Evolutionary conservation across 345 rosid species (phyloP), one percentile per base, ranked within the genome.

Genomic region (Citropsis articulata): DNA sequence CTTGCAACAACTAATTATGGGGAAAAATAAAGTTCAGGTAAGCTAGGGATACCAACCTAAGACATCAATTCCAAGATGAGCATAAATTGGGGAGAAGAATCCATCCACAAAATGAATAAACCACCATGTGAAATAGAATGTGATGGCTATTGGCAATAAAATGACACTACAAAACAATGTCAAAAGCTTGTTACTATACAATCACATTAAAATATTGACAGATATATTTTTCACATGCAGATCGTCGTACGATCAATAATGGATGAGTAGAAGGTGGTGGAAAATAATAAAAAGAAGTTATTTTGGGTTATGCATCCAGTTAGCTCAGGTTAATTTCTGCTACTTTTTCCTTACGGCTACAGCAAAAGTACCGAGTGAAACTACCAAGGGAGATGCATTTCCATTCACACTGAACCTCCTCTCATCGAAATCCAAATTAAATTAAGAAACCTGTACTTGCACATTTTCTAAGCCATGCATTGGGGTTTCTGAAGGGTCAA

Each of bases 121-220:
- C 92, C 95, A 89, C 95, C 94, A 91, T 19, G 95, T 90, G 72
- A 86, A 77, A 78, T 89, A 90, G 90, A 93, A 88, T 77, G 97
- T 93, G 78, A 88, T 86, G 1, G 92, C 90, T 36, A 88, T 90
- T 16, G 93, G 97, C 74, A 91, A 89, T 33, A 92, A 71, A 78
- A 92, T 92, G 35, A 91, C 94, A 83, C 97, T 89, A 85, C 79
- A 6, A 74, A 77, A 72, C 40, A 73, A 56, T 4, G 33, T 21
- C 66, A 83, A 68, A 68, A 19, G 18, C 2, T 66, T 35, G 27
- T 66, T 50, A 35, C 16, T 36, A 42, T 5, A 35, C 10, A 36
- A 68, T 50, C 24, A 70, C 38, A 50, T 1, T 30, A 28, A 45
- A 71, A 71, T 28, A 36, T 70, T 50, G 60, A 14, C 35, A 27